phyloP scores from a whole-genome alignment of 176 grass and related monocot species.

The Olyra latifolia region DNA sequence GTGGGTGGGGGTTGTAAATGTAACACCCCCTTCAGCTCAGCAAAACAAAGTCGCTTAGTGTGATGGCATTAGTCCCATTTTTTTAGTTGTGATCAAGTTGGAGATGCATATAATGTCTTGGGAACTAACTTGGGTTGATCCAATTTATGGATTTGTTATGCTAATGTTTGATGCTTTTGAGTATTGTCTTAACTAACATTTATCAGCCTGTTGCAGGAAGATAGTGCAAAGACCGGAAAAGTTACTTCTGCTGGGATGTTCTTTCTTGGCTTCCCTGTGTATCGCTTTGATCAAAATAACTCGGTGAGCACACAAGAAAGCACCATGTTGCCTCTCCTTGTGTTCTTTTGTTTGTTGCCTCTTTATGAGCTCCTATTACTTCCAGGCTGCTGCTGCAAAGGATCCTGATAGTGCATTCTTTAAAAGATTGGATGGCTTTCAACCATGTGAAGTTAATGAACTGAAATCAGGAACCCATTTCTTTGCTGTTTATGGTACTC shows the following conservation, averaged over 20 bases:
- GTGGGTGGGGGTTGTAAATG: not conserved
- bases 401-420: conserved; percentile 92
- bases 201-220: conserved; percentile 65
- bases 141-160: conserved; percentile 23
- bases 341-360: conserved; percentile 23
- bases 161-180: conserved; percentile 30
- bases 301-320: conserved; percentile 46
- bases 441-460: conserved; percentile 98
- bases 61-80: not conserved
- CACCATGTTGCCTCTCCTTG: not conserved
- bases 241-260: conserved; percentile 91
- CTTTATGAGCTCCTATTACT: conserved; percentile 31
- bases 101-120: conserved; percentile 18
- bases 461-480: conserved; percentile 87
- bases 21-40: not conserved
- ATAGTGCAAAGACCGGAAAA: conserved; percentile 77
- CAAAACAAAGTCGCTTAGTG: not conserved
- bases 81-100: conserved; percentile 7
- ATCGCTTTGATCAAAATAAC: conserved; percentile 80
- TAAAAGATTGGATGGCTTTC: conserved; percentile 97
- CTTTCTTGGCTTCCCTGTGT: conserved; percentile 94
- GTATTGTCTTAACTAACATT: conserved; percentile 38
- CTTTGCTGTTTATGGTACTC: conserved; percentile 93
- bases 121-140: not conserved
- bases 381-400: conserved; percentile 71